Evolutionary conservation across 805 yeast species (phyloP), one percentile per base, ranked within the genome.

Genomic region (Cyberlindnera saturnus): DNA sequence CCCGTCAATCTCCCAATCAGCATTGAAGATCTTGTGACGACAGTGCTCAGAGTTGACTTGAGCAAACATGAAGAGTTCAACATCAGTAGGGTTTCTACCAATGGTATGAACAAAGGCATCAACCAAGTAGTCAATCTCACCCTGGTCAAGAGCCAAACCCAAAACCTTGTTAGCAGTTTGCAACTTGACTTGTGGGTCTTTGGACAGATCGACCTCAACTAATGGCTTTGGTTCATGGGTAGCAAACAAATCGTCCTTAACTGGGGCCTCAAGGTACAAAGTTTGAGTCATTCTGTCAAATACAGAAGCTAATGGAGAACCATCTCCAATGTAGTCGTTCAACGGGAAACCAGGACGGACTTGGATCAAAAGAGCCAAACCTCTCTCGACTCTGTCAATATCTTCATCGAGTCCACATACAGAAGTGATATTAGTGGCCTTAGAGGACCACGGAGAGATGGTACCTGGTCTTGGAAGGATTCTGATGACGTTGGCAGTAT

Each of bases 41-140:
- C 99, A 93, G 70, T 93, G 99, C 69, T 93, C 99, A 20, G 97
- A 89, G 72, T 93, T 93, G 53, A 93, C 99, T 70, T 93, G 99
- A 34, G 99, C 99, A 72, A 93, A 93, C 97, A 93, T 93, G 67
- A 93, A 93, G 49, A 93, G 73, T 67, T 93, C 99, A 19, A 89
- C 98, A 65, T 93, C 99, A 29, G 98, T 91, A 42, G 99, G 98
- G 62, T 90, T 87, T 65, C 98, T 80, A 38, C 83, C 80, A 51
- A 83, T 69, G 30, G 74, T 75, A 40, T 82, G 73, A 44, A 79
- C 84, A 70, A 93, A 93, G 2, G 97, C 95, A 28, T 78, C 71
- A 56, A 81, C 75, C 59, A 93, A 75, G 66, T 93, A 93, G 37
- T 85, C 86, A 55, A 93, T 87, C 70, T 93, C 99, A 46, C 96